Base-by-base conservation (phyloP, 768 basidiomycete species). In the Russula emetica region DNA sequence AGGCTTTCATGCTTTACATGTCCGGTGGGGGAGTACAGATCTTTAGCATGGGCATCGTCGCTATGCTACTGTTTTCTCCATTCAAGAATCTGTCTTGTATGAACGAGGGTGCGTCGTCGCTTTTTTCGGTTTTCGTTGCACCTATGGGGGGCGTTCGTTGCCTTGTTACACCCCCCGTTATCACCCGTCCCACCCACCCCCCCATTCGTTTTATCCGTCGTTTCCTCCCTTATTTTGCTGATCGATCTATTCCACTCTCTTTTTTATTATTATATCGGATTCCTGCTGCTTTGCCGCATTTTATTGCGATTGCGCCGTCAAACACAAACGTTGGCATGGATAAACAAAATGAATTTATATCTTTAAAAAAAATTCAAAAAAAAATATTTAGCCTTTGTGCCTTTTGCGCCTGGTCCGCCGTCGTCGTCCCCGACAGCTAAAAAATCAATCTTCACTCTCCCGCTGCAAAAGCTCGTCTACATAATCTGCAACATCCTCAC, bases 1-100 rank as follows among this genome's bases (percentile, higher is more conserved):
- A 98, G 71, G 93, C 88, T 5, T 90, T 98, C 77, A 98, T 98
- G 95, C 81, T 98, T 38, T 98, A 98, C 83, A 96, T 98, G 90
- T 95, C 94, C 24, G 95, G 95, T 40, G 88, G 92, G 14, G 92
- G 93, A 55, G 89, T 98, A 16, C 95, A 98, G 75, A 88, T 98
- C 49, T 97, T 98, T 75, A 95, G 93, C 76, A 92, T 98, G 79
- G 94, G 95, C 38, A 95, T 94, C 73, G 89, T 98, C 24, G 88
- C 93, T 72, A 94, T 95, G 92, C 81, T 98, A 14, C 82, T 98
- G 62, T 78, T 92, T 62, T 82, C 84, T 11, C 95, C 95, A 0
- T 86, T 96, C 76, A 92, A 88, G 74, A 94, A 92, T 60, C 73
- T 94, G 14, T 82, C 84, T 58, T 82, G 81, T 9, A 90, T 97